A percentile compares a stretch with the other conserved stretches of the same genome.
Evolutionary conservation across 129 eudicot genomes (phyloP).

Genomic region (Heracleum sosnowskyi): DNA sequence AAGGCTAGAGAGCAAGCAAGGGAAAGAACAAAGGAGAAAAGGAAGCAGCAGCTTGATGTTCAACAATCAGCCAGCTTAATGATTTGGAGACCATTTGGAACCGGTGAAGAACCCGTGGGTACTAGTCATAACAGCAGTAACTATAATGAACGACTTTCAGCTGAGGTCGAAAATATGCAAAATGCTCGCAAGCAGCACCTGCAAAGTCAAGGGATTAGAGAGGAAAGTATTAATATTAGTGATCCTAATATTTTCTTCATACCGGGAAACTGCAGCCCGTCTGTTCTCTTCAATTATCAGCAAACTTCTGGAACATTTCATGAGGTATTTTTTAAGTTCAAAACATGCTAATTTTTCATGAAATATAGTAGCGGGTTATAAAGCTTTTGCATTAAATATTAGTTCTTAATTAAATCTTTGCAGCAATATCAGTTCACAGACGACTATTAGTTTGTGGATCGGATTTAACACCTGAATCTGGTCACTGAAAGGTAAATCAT

Average conservation of each 20-base stretch:
- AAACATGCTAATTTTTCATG: not conserved
- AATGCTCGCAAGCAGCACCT: constrained; percentile 15
- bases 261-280: constrained; percentile 26
- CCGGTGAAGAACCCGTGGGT: not conserved
- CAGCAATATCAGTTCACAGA: constrained; percentile 36
- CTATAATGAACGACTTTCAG: not conserved
- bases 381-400: not conserved
- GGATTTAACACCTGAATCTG: constrained; percentile 13
- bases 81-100: constrained; percentile 32
- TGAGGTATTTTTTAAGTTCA: constrained; percentile 23
- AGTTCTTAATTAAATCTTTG: constrained; percentile 14
- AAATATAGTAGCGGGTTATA: not conserved
- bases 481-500: not conserved
- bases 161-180: constrained; percentile 5
- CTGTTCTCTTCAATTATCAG: constrained; percentile 23
- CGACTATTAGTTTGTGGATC: constrained; percentile 19
- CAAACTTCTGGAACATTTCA: constrained; percentile 18
- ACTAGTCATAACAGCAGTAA: not conserved
- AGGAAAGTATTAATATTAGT: constrained; percentile 9
- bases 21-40: constrained; percentile 56
- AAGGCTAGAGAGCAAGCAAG: constrained; percentile 65
- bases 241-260: constrained; percentile 5
- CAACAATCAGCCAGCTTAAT: constrained; percentile 10
- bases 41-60: constrained; percentile 15
- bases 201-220: constrained; percentile 19